Base-by-base conservation (phyloP, 2,329 filamentous ascomycete species). In the Phyllosticta capitalensis region DNA sequence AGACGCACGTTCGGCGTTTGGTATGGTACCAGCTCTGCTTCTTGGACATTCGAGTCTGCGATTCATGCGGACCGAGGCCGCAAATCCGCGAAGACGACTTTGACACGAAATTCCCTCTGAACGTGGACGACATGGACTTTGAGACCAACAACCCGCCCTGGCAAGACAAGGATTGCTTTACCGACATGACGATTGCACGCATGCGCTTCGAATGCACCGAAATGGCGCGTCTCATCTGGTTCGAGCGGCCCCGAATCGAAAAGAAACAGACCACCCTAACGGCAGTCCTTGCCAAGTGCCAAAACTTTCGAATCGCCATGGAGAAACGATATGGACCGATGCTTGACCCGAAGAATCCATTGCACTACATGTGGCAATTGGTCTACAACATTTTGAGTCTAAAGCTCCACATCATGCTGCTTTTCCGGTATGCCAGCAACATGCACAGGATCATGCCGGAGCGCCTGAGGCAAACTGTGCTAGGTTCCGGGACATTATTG, bases 1-100 rank as follows among this genome's bases (percentile, higher is more conserved):
- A 91, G 65, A 85, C 83, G 0, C 87, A 91, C 57, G 78, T 90
- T 2, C 82, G 88, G 12, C 82, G 88, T 4, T 74, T 90, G 48
- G 78, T 90, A 33, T 91, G 88, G 88, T 85, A 90, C 68, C 87
- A 91, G 66, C 78, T 92, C 20, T 90, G 86, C 70, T 89, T 89
- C 68, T 77, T 92, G 9, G 88, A 91, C 68, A 81, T 90, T 60
- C 79, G 87, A 48, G 90, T 87, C 0, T 88, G 84, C 66, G 88
- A 91, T 71, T 83, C 85, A 1, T 87, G 89, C 63, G 88, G 87
- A 0, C 88, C 88, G 9, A 79, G 84, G 22, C 86, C 86, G 0
- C 81, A 83, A 56, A 89, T 91, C 58, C 81, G 86, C n/a, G 78
- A 81, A 48, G 87, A 89, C 21, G 87, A 91, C 66, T 91, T 86